Conservation (phyloP, 345 rosid genomes). For the Camelina neglecta region DNA sequence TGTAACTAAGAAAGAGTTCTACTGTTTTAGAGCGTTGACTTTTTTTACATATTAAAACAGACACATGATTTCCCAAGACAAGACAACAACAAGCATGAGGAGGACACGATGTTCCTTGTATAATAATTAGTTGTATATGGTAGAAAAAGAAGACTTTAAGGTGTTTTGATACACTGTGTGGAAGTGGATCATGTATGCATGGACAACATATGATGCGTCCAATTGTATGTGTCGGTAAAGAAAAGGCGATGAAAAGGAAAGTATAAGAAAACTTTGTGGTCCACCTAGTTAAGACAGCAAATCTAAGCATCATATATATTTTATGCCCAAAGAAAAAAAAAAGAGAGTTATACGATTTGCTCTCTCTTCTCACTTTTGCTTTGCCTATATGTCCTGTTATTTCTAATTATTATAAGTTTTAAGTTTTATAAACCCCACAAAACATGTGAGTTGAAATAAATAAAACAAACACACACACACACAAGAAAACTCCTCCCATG, state of each 20-base stretch:
- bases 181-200: constrained; percentile 7
- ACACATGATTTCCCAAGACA: constrained; percentile 16
- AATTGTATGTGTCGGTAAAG: constrained; percentile 45
- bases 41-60: not conserved
- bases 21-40: not conserved
- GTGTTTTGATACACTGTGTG: constrained; percentile 15
- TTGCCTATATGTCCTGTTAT: constrained; percentile 9
- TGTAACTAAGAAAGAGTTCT: not conserved
- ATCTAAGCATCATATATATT: constrained; percentile 41
- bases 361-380: constrained; percentile 38
- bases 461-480: not conserved
- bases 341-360: constrained; percentile 35
- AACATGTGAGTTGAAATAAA: constrained; percentile 36
- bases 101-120: constrained; percentile 19
- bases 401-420: not conserved
- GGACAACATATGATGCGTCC: constrained; percentile 40
- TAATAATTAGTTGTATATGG: no score
- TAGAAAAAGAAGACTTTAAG: not conserved
- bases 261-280: constrained; percentile 23
- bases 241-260: constrained; percentile 40
- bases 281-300: constrained; percentile 39
- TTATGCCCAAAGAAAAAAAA: not conserved
- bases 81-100: constrained; percentile 28
- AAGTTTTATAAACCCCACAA: constrained; percentile 17
- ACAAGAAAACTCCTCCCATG: constrained; percentile 17